Percentiles rank a stretch among this genome's conserved stretches.
phyloP scores from a whole-genome alignment of 345 rosid genomes.

The Pugionium dolabratum region DNA sequence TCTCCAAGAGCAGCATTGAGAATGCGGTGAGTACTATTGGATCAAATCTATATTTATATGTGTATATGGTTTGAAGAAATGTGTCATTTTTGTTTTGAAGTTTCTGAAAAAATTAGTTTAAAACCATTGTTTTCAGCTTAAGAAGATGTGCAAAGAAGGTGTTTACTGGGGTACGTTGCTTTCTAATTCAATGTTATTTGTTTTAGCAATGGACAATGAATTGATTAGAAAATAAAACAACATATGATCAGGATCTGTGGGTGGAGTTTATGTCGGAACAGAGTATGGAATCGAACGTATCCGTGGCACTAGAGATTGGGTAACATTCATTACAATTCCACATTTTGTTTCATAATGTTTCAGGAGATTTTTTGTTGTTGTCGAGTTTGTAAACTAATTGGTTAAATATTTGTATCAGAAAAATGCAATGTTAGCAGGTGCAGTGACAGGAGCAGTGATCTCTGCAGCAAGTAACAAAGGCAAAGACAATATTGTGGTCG shows the following conservation, averaged over 20 bases:
- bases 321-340: slow-evolving; percentile 27
- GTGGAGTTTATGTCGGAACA: slow-evolving; percentile 72
- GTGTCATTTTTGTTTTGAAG: not conserved
- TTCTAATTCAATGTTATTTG: not conserved
- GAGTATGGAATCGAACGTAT: slow-evolving; percentile 71
- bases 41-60: slow-evolving; percentile 4
- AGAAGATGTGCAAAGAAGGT: slow-evolving; percentile 89
- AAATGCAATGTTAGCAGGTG: slow-evolving; percentile 90
- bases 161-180: slow-evolving; percentile 74
- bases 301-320: slow-evolving; percentile 85
- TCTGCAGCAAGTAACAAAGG: slow-evolving; percentile 54
- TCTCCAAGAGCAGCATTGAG: slow-evolving; percentile 51
- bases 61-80: not conserved
- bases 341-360: not conserved
- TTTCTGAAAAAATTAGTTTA: not conserved
- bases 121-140: slow-evolving; percentile 56
- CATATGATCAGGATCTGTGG: slow-evolving; percentile 55
- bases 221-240: not conserved
- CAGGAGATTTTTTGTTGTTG: not conserved
- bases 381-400: not conserved
- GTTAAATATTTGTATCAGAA: slow-evolving; percentile 48
- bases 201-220: not conserved
- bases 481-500: slow-evolving; percentile 55
- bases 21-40: slow-evolving; percentile 49
- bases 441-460: slow-evolving; percentile 68